Evolutionary conservation across 768 basidiomycete species (phyloP).

Genomic region (Inosperma sp.): DNA sequence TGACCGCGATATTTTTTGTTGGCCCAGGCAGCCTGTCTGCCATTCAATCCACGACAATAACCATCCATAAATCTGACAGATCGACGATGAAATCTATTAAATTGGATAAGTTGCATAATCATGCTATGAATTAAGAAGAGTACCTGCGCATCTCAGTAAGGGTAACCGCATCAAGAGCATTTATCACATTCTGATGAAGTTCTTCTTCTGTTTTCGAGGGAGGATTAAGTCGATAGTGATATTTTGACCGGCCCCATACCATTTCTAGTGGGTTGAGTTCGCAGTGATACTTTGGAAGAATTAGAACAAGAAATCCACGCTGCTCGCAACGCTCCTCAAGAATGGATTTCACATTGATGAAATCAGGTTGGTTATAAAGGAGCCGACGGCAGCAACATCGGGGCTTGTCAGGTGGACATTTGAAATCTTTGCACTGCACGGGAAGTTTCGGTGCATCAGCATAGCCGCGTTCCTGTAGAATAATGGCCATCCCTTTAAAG

Average conservation of each 20-base stretch:
- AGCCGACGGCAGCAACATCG: slow-evolving; percentile 33
- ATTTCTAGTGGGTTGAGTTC: slow-evolving; percentile 10
- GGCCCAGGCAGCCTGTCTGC: slow-evolving; percentile 9
- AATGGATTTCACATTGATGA: slow-evolving; percentile 28
- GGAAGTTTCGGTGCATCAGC: slow-evolving; percentile 21
- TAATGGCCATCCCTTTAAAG: slow-evolving; percentile 40
- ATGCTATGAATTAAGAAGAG: not conserved
- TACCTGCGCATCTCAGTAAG: slow-evolving; percentile 1
- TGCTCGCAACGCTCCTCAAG: slow-evolving; percentile 27
- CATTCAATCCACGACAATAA: slow-evolving; percentile 2
- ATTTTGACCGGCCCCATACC: slow-evolving; percentile 5
- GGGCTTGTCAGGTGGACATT: slow-evolving; percentile 17
- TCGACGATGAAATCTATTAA: not conserved
- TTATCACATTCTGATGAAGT: not conserved
- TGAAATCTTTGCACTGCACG: slow-evolving; percentile 30
- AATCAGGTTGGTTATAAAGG: slow-evolving; percentile 41
- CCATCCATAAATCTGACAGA: slow-evolving; percentile 4
- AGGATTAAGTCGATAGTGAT: slow-evolving; percentile 6
- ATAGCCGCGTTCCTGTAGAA: slow-evolving; percentile 29
- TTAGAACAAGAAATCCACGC: slow-evolving; percentile 20
- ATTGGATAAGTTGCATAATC: not conserved
- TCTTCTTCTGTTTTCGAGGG: slow-evolving; percentile 7
- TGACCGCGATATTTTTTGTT: slow-evolving; percentile 9
- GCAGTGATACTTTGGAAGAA: slow-evolving; percentile 33
- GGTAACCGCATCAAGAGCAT: not conserved